Evolutionary conservation across 106 monocot species (phyloP).

Genomic region (Dioscorea dumetorum): DNA sequence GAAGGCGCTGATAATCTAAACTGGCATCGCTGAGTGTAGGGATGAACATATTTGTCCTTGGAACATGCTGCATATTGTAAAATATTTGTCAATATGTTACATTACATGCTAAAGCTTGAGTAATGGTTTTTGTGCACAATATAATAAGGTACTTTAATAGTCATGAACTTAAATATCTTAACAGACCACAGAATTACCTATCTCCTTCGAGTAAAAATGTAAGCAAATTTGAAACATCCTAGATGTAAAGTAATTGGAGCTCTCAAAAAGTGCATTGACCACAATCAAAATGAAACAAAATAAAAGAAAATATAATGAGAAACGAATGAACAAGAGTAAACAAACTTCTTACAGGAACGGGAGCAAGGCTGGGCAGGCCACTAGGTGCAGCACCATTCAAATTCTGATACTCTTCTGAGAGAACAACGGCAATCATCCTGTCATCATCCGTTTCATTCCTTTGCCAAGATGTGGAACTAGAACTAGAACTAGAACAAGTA

Average conservation of each 20-base stretch:
- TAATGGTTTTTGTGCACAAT: neutral
- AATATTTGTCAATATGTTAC: too few species aligned
- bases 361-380: conserved; percentile 61
- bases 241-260: neutral
- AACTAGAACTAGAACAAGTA: conserved; percentile 36
- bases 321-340: neutral
- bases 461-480: conserved; percentile 39
- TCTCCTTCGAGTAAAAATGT: neutral
- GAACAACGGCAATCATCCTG: conserved; percentile 76
- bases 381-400: conserved; percentile 64
- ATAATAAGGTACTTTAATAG: neutral
- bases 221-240: neutral
- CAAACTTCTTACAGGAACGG: conserved; percentile 68
- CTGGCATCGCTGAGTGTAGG: conserved; percentile 55
- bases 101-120: too few species aligned
- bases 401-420: conserved; percentile 89
- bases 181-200: neutral
- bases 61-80: conserved; percentile 49
- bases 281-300: too few species aligned
- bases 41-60: conserved; percentile 60
- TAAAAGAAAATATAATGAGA: neutral
- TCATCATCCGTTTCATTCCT: conserved; percentile 55
- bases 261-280: neutral
- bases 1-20: conserved; percentile 64
- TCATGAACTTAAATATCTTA: neutral